Base-by-base conservation (phyloP, 768 basidiomycete species). In the Cystobasidium tubakii region DNA sequence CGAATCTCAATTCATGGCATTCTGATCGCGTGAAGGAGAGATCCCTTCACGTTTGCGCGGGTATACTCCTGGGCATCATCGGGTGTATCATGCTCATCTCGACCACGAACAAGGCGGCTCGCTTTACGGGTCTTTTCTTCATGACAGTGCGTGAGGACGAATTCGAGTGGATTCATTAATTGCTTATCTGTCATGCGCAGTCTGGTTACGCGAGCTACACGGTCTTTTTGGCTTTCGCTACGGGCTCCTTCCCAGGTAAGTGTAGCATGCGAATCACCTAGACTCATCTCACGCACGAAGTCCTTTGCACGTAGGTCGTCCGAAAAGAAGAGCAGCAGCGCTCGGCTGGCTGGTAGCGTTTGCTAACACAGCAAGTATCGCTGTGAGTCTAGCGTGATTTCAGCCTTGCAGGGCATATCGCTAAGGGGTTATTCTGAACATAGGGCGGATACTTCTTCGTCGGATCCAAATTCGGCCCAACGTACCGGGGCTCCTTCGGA, bases 1-100 rank as follows among this genome's bases (percentile, higher is more conserved):
- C 65, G 13, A 9, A 10, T 6, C 10, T 21, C 33, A 66, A 66
- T 66, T 67, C 75, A 64, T 66, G 81, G 76, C 88, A 89, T 81
- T 90, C 91, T 0, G 91, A 94, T 81, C 82, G 81, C 74, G 82
- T 79, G 13, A 85, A 85, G 31, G 90, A 93, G 78, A 87, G 90
- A 60, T 90, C 86, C 82, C 85, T 83, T 78, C 89, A 92, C 81
- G 86, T 87, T 67, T 80, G 82, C 0, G 62, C 81, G 13, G 84
- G 89, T 0, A 80, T 89, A 44, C 71, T 82, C 27, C 66, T 87
- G 17, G 90, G 89, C 19, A 84, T 89, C 72, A 88, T 13, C 89
- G 89, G 3, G 89, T 88, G 79, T 72, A 85, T 53, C 84, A 89
- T 66, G 42, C 85, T 89, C 0, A 84, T 86, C 65, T 83, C 84